Evolutionary conservation across 1,139 yeast genomes (phyloP), one percentile per base, ranked within the genome.

Genomic region (Sugiyamaella neomexicana): DNA sequence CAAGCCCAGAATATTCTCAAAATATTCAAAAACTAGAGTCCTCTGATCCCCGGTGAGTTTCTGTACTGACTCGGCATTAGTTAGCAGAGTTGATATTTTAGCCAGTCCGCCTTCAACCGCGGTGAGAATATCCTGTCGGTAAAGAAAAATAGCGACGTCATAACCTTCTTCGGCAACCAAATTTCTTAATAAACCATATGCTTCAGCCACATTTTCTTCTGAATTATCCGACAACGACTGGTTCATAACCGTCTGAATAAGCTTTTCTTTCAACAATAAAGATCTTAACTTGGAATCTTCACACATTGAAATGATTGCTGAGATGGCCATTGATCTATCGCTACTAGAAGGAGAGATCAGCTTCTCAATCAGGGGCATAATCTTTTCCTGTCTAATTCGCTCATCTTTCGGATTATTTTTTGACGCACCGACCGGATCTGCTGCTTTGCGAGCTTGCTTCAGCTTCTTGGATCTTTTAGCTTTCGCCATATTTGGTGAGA

Each of bases 141-240:
- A 86, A 55, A 87, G 70, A 68, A 80, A 82, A 31, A 81, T 79
- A 38, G 90, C 82, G 29, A 89, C 80, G 59, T 89, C 96, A 63
- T 89, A 84, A n/a, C 97, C 98, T 71, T 89, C 96, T 67, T 89
- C 96, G 50, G 89, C 76, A 2, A 86, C 85, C 53, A 91, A 66
- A 66, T 88, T 89, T 67, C 97, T 79, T 60, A 93, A 72, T 50
- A 91, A 74, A 1, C 96, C 97, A 65, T 81, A 86, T 0, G 91
- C 78, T 63, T 87, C 96, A 20, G 87, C 86, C 13, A 86, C 83
- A 50, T 89, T 81, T 62, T 89, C 96, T 54, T 82, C 83, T 62
- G 84, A 82, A 23, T 78, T 68, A 65, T 89, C 96, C 50, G 79
- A 80, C 42, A 90, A 70, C 44, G 86, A 76, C 55, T 82, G 81